Base-by-base conservation (phyloP, 345 rosid species). In the Eucalyptus cloeziana region DNA sequence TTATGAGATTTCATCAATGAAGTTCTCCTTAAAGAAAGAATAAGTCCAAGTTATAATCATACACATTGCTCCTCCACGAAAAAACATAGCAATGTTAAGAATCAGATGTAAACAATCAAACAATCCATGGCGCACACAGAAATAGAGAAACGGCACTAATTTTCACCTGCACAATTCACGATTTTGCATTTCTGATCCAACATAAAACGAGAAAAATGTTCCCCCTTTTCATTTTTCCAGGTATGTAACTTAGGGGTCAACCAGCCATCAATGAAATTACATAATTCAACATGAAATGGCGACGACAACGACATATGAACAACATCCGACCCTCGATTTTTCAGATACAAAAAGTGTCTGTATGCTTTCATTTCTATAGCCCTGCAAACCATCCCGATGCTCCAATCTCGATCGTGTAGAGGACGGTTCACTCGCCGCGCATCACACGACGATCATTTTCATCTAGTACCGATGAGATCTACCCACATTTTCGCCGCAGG, bases 231-330 rank as follows among this genome's bases (percentile, higher is more conserved):
- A 40, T 40, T 37, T 76, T 76, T 76, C 83, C 45, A 5, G 27
- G 15, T 37, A 21, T 40, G 47, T 10, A 37, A 37, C 45, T 37
- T 21, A 11, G 2, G 83, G 47, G 83, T 21, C 24, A 76, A 76
- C 47, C 30, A 71, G 6, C 44, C 44, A 71, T 71, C 45, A 4
- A 10, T 71, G 45, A 71, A 71, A 71, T 19, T 71, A 10, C 45
- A 71, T 37, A 19, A 71, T 71, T 71, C 2, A 37, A 37, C 83
- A 43, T 19, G 25, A 37, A 7, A 37, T 5, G 79, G 21, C 25
- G 7, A 33, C 24, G 0, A 2, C 8, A 2, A 37, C 8, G 0
- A 37, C 81, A 71, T 71, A 71, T 1, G 27, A 71, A 37, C 12
- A 4, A 37, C 81, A 19, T 10, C 7, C 14, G 13, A 71, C 37